Base-by-base conservation (phyloP, 2,329 filamentous ascomycete genomes). In the Xylaria sp. region DNA sequence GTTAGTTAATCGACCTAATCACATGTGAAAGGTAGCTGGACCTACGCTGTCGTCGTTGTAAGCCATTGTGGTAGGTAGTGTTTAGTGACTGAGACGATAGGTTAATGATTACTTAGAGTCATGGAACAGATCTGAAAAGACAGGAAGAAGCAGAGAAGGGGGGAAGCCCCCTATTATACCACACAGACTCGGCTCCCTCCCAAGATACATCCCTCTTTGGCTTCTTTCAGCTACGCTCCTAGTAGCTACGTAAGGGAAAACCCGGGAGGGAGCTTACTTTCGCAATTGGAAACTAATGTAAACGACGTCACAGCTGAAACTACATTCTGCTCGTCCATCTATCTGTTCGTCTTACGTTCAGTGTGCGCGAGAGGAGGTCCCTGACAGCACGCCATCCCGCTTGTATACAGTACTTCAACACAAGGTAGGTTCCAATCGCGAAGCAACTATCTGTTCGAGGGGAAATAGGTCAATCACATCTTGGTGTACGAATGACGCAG, bases 21-120 rank as follows among this genome's bases (percentile, higher is more conserved):
- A 25, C 37, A 49, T 17, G 23, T n/a, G 7, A n/a, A 2, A 12
- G 33, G 12, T 23, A 11, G 28, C 11, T 25, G 33, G 21, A 33
- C 74, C 73, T 67, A 76, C 75, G 72, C 75, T 70, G 67, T 77
- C 75, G 77, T 80, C 77, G 55, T 76, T 74, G 78, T 79, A 82
- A 78, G 81, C 83, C 82, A 83, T 75, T 21, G 37, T 72, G 67
- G 63, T 51, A 7, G 38, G 33, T 45, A 23, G 3, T 43, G 19
- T 40, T 57, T 38, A 28, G 37, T 62, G 2, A 19, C 25, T 15
- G 19, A 52, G 43, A 45, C 9, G 3, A 28, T 46, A 57, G n/a
- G 42, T 51, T 11, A 56, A 8, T 2, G 19, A 14, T 23, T 43
- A 12, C 38, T 15, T 17, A 37, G 21, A 19, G 23, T 51, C 58